These are phyloP conservation scores for Arthrobotrys pseudoclavata DNA, from an alignment of 2,329 filamentous ascomycete species.

Conservation along the genomic window DNA sequence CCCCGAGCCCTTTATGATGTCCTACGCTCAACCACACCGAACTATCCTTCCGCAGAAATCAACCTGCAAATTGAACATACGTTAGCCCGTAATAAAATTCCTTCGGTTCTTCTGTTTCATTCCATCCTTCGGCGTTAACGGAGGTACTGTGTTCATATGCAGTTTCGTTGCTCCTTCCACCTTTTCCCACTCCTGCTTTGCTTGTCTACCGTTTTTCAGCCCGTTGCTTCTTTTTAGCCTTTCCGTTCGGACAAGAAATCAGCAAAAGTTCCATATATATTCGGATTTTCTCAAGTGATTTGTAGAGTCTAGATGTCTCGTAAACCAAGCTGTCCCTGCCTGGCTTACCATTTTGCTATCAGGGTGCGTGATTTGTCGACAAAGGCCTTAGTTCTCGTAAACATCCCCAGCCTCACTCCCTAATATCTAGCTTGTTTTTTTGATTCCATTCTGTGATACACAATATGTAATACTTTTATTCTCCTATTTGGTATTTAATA, in stretches of 20 bases:
- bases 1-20: background rate
- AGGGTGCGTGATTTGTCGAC: background rate
- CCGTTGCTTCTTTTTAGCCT: background rate
- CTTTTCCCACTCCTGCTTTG: constrained; percentile 22
- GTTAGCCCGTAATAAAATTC: background rate
- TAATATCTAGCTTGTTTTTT: background rate
- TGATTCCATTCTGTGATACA: constrained; percentile 14
- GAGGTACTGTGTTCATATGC: constrained; percentile 19
- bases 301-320: background rate
- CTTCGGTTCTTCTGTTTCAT: constrained; percentile 6
- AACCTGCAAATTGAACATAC: background rate
- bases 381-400: background rate
- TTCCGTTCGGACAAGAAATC: too few species aligned
- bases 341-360: background rate
- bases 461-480: constrained; percentile 8
- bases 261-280: background rate
- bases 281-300: background rate
- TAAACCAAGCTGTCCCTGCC: too few species aligned
- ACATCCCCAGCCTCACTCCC: background rate
- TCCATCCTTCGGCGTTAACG: constrained; percentile 33
- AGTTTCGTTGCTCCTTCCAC: constrained; percentile 21
- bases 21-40: background rate
- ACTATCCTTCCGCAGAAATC: background rate
- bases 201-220: constrained; percentile 5
- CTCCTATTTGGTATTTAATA: background rate